Base-by-base conservation (phyloP, 1,284 basidiomycete genomes). In the Leccinum solheimii region DNA sequence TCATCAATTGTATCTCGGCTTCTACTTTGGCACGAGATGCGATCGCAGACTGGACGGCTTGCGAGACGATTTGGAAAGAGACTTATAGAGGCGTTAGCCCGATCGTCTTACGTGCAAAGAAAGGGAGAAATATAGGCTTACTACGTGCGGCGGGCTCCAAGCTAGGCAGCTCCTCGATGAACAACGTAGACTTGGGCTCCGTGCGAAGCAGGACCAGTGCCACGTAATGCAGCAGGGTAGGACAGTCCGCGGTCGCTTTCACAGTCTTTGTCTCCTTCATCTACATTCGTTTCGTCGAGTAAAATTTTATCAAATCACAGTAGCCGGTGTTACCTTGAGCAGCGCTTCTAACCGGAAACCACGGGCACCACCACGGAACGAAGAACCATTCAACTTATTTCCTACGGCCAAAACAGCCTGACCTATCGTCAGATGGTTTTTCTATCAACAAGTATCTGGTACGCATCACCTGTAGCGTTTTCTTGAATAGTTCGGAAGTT, bases 151-250 rank as follows among this genome's bases (percentile, higher is more conserved):
- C 94, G 4, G 91, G 85, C 72, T 96, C 92, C 3, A 97, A 70
- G 69, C 88, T 88, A 3, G 92, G 87, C 67, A 93, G 78, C 26
- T 96, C 94, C 40, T 94, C 90, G 8, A 92, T 81, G 75, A 95
- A 96, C 13, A 83, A 82, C 0, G 91, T 79, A 5, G 92, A 72
- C 1, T 80, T 78, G 1, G 90, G 83, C 69, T 95, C 87, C 11
- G 81, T 83, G 50, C 86, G 82, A 62, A 92, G 74, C n/a, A 97
- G 79, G 5, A 92, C 81, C 55, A 84, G 81, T 7, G 92, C 92
- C 26, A 97, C 71, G 72, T 94, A 97, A 74, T 97, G 94, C 27
- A 97, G 78, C 26, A 97, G 79, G 0, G 92, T 96, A 0, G 94
- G 92, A 67, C 92, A 95, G 2, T 86, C 85, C 0, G 83, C 59